phyloP scores from a whole-genome alignment of 495 filamentous ascomycete genomes.

The Cercophora newfieldiana region DNA sequence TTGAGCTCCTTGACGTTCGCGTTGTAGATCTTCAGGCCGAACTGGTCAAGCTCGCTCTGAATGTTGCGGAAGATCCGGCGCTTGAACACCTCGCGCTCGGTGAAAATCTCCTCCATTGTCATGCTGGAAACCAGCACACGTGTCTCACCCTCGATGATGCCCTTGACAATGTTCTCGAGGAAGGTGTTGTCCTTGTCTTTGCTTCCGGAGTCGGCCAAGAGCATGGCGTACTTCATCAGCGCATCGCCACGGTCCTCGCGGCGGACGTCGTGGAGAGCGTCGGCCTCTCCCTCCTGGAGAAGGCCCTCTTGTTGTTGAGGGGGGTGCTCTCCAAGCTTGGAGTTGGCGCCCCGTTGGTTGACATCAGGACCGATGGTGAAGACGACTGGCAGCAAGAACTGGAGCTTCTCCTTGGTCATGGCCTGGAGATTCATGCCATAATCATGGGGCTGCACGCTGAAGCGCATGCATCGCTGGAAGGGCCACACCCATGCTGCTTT shows the following conservation, averaged over 20 bases:
- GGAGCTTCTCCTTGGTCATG: constrained; percentile 82
- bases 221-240: constrained; percentile 74
- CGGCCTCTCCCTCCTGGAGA: constrained; percentile 9
- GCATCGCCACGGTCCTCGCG: constrained; percentile 52
- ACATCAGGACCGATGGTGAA: constrained; percentile 81
- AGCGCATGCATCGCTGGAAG: constrained; percentile 59
- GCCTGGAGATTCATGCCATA: constrained; percentile 74
- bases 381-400: constrained; percentile 75
- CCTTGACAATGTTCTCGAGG: constrained; percentile 82
- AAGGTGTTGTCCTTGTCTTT: constrained; percentile 52
- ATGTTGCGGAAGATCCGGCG: constrained; percentile 74
- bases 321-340: constrained; percentile 9
- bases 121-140: constrained; percentile 73
- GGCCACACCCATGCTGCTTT: constrained; percentile 72
- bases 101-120: constrained; percentile 88
- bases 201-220: constrained; percentile 63
- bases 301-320: neutral
- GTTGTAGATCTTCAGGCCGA: constrained; percentile 73
- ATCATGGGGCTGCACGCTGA: constrained; percentile 71
- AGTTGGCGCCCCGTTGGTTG: constrained; percentile 49
- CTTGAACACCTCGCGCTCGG: constrained; percentile 78
- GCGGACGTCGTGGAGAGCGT: constrained; percentile 17
- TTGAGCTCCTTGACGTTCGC: constrained; percentile 81
- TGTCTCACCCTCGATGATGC: constrained; percentile 85
- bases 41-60: constrained; percentile 70